Percentiles rank a stretch among this genome's conserved stretches.
phyloP scores from a whole-genome alignment of 345 rosid species.

The Camelina neglecta region DNA sequence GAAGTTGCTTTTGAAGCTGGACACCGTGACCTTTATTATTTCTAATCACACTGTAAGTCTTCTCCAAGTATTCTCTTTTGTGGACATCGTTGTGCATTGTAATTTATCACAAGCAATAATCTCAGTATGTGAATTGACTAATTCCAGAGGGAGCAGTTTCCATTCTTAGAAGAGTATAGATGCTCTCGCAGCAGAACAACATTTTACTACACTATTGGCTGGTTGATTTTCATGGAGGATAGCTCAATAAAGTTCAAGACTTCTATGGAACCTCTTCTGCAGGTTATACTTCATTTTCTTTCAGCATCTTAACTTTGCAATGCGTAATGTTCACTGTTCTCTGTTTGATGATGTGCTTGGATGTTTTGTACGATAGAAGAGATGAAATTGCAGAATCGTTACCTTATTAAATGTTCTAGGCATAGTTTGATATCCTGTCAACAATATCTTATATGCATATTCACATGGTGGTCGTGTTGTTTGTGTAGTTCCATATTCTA shows the following conservation, averaged over 20 bases:
- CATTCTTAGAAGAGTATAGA: slow-evolving; percentile 87
- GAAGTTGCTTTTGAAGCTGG: slow-evolving; percentile 92
- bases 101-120: slow-evolving; percentile 16
- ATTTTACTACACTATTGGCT: slow-evolving; percentile 93
- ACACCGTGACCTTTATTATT: slow-evolving; percentile 84
- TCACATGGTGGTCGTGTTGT: slow-evolving; percentile 24
- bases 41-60: slow-evolving; percentile 91
- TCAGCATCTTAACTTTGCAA: slow-evolving; percentile 25
- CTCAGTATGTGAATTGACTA: slow-evolving; percentile 17
- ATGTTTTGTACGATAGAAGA: slow-evolving; percentile 19
- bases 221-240: slow-evolving; percentile 97
- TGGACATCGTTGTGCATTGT: slow-evolving; percentile 26
- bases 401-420: slow-evolving; percentile 16
- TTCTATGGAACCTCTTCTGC: slow-evolving; percentile 93
- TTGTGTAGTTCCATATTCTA: slow-evolving; percentile 8
- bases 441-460: slow-evolving; percentile 7
- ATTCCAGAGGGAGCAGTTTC: slow-evolving; percentile 95
- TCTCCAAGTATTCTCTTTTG: slow-evolving; percentile 30
- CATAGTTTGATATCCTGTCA: slow-evolving; percentile 12
- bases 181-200: slow-evolving; percentile 97
- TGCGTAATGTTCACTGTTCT: slow-evolving; percentile 9
- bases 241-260: slow-evolving; percentile 94
- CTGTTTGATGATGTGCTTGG: slow-evolving; percentile 22
- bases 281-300: slow-evolving; percentile 49
- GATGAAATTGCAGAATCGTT: slow-evolving; percentile 7